Percentiles rank a stretch among this genome's conserved stretches.
Evolutionary conservation across 176 grass and related monocot species (phyloP).

Genomic region (Aegilops tauschii): DNA sequence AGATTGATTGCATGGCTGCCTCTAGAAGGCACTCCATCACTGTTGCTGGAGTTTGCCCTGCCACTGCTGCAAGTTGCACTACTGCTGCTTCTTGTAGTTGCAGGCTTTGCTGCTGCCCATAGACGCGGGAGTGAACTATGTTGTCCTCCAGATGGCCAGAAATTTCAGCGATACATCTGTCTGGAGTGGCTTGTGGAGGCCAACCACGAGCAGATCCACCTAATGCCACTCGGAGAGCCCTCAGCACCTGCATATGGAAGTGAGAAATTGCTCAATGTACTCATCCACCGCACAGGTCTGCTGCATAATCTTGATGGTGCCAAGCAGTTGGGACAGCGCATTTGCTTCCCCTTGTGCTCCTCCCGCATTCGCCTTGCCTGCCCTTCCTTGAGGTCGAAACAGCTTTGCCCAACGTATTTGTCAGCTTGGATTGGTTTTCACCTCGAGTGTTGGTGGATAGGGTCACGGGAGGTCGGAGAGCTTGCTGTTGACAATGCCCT

Average conservation of each 20-base stretch:
- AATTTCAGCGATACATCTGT: background rate
- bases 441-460: background rate
- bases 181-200: background rate
- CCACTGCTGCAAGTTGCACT: background rate
- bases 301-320: background rate
- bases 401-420: background rate
- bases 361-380: background rate
- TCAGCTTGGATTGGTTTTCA: constrained; percentile 11
- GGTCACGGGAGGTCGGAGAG: background rate
- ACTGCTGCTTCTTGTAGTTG: background rate
- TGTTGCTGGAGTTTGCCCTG: background rate
- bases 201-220: background rate
- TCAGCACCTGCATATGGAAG: background rate
- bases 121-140: background rate
- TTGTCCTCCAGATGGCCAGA: background rate
- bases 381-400: background rate
- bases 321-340: background rate
- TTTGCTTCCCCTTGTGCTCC: background rate
- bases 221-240: background rate
- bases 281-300: background rate
- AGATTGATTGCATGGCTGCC: background rate
- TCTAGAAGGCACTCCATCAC: background rate
- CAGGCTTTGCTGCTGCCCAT: background rate
- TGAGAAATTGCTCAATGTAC: background rate
- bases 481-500: background rate